Evolutionary conservation across 768 basidiomycete genomes (phyloP).

Genomic region (Lyophyllum shimeji): DNA sequence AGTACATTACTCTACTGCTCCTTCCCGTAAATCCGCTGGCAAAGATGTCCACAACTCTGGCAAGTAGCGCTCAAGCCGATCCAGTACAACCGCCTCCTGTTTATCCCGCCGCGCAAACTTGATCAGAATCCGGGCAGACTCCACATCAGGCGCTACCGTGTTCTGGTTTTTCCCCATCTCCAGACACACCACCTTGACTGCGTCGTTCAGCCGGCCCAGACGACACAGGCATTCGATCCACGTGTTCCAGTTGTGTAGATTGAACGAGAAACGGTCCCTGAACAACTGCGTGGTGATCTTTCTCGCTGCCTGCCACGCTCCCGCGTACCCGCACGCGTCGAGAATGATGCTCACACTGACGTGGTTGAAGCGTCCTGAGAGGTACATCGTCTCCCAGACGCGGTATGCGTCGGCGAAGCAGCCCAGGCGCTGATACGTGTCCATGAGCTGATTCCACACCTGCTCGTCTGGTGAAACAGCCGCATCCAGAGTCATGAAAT

Average conservation of each 20-base stretch:
- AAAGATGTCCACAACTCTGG: constrained; percentile 38
- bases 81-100: constrained; percentile 44
- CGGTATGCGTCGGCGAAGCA: constrained; percentile 70
- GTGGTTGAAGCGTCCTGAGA: constrained; percentile 57
- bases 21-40: constrained; percentile 23
- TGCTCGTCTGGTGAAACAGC: constrained; percentile 67
- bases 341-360: constrained; percentile 79
- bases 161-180: constrained; percentile 56
- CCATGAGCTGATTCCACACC: constrained; percentile 86
- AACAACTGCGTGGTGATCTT: constrained; percentile 54
- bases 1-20: constrained; percentile 10
- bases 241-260: constrained; percentile 73
- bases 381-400: constrained; percentile 76
- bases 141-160: constrained; percentile 45
- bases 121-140: constrained; percentile 52
- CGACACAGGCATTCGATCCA: constrained; percentile 89
- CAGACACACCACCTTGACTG: constrained; percentile 58
- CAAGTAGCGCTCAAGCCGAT: constrained; percentile 39
- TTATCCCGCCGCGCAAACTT: constrained; percentile 48
- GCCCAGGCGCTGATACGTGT: constrained; percentile 80
- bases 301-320: constrained; percentile 48
- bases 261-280: constrained; percentile 50
- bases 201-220: constrained; percentile 62
- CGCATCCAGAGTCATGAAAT: constrained; percentile 75
- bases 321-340: constrained; percentile 76